Conservation (phyloP, 306 rosid species). For the Abrus precatorius region DNA sequence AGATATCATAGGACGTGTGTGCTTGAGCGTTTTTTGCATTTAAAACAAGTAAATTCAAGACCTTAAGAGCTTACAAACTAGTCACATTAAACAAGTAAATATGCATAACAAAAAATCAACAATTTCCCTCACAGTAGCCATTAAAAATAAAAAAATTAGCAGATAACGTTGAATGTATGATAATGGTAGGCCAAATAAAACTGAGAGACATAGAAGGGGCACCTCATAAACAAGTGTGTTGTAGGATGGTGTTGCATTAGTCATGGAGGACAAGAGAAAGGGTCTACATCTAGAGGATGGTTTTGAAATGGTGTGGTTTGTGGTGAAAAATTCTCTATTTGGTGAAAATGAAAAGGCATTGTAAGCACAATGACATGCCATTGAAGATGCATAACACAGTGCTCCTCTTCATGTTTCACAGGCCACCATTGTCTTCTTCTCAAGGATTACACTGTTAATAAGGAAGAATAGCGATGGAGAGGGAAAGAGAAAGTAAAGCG, state of each 20-base stretch:
- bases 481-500: conserved; percentile 24
- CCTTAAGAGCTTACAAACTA: conserved; percentile 6
- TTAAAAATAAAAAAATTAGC: conserved; percentile 29
- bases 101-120: neutral
- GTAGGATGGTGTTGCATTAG: conserved; percentile 64
- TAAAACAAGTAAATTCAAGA: conserved; percentile 31
- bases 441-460: neutral
- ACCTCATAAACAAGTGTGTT: conserved; percentile 88
- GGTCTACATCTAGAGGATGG: conserved; percentile 59
- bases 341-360: conserved; percentile 67
- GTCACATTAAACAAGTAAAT: conserved; percentile 3
- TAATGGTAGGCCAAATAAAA: conserved; percentile 12
- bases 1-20: neutral
- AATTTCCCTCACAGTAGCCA: conserved; percentile 26
- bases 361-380: conserved; percentile 81
- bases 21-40: neutral
- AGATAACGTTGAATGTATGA: conserved; percentile 13
- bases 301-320: conserved; percentile 45
- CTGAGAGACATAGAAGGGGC: neutral
- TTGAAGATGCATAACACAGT: conserved; percentile 77
- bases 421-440: conserved; percentile 61
- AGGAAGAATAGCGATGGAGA: neutral
- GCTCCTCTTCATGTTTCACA: conserved; percentile 68
- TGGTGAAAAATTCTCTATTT: conserved; percentile 45
- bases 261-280: conserved; percentile 59